These are phyloP conservation scores for Dactylis glomerata DNA, from an alignment of 176 grass and related monocot species.

Conservation along the genomic window DNA sequence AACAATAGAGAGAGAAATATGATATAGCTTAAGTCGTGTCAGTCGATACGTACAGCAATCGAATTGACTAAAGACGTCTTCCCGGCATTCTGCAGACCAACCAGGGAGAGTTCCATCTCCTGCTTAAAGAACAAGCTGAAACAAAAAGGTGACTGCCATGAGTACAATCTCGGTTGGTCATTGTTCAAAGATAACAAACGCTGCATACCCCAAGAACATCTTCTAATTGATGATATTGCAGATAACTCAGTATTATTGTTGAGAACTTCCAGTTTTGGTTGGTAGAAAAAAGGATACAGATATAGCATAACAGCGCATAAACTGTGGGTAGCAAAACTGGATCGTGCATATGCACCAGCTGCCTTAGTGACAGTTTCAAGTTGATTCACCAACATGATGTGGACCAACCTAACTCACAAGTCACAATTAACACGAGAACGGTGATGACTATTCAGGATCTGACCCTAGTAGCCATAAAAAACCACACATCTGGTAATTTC, in stretches of 20 bases:
- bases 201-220: background rate
- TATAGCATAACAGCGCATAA: background rate
- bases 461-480: too few relatives aligned
- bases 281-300: background rate
- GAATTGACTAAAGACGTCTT: constrained; percentile 97
- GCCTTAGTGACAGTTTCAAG: background rate
- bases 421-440: too few relatives aligned
- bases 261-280: background rate
- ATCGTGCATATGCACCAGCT: background rate
- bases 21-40: constrained; percentile 25
- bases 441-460: too few relatives aligned
- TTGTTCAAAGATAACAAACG: background rate
- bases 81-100: constrained; percentile 95
- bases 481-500: too few relatives aligned
- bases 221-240: background rate
- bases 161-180: background rate
- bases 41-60: constrained; percentile 62
- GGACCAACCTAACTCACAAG: background rate
- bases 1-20: constrained; percentile 24
- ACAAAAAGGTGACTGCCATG: background rate
- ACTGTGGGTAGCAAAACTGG: background rate
- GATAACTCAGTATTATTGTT: background rate
- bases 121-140: constrained; percentile 97
- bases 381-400: background rate
- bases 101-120: constrained; percentile 96